Evolutionary conservation across 257 asterid species (phyloP), one percentile per base, ranked within the genome.

Genomic region (Cruciata laevipes): DNA sequence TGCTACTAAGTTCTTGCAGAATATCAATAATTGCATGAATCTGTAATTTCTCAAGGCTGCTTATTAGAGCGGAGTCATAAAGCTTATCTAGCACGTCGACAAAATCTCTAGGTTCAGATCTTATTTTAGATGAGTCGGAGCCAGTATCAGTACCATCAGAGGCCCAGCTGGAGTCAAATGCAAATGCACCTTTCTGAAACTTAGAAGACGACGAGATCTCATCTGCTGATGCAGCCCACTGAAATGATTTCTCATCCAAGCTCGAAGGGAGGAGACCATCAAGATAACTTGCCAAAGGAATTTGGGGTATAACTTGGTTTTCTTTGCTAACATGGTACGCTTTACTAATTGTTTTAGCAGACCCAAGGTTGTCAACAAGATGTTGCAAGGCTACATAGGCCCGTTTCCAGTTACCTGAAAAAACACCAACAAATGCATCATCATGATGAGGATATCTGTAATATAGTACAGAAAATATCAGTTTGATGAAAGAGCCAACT

Each of bases 351-450:
- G 67, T 65, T 61, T 72, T 78, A 67, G 67, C 63, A 72, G 85
- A 80, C 69, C 77, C 66, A 71, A 88, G 76, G 73, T 81, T 81
- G 78, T 85, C 78, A 24, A 67, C 79, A 60, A 93, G 92, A 79
- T 87, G 92, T 73, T 84, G 84, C 84, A 93, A 71, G 79, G 94
- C 95, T 76, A 85, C 78, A 74, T 79, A 68, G 61, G 97, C 89
- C 57, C 97, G 96, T 76, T 79, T 86, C 90, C 92, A 93, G 76
- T 90, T 85, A 70, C 97, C 99, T 90, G 78, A 52, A 68, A 52
- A 56, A 58, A 35, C 37, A 58, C 5, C 6, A 49, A 55, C 17
- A 63, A 16, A 17, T 24, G 21, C 30, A 58, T 31, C 30, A 58
- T 31, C 57, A 38, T 16, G n/a, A 3, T 30, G 21, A 30, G 16